Evolutionary conservation across 176 grass and related monocot species (phyloP).

Genomic region (Puccinellia tenuiflora): DNA sequence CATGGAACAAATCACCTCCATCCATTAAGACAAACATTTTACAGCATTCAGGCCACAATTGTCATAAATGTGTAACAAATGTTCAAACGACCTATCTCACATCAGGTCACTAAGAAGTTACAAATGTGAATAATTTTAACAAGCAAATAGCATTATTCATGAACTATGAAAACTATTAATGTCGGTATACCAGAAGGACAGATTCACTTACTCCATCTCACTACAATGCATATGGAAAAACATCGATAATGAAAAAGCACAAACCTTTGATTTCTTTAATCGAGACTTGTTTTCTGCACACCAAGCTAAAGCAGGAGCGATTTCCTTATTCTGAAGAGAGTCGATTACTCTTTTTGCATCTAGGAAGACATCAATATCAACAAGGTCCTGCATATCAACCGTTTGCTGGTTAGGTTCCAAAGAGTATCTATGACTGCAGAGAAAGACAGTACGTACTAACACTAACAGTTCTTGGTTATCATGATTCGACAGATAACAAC

Average conservation of each 20-base stretch:
- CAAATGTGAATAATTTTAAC: background rate
- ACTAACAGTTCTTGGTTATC: background rate
- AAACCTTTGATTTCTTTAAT: slow-evolving; percentile 98
- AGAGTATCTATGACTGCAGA: background rate
- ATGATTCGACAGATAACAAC: background rate
- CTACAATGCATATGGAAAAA: background rate
- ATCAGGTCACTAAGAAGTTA: background rate
- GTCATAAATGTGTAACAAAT: background rate
- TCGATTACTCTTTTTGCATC: slow-evolving; percentile 87
- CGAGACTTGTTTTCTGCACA: slow-evolving; percentile 97
- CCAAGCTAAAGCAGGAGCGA: slow-evolving; percentile 78
- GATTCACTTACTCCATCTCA: slow-evolving; percentile 4
- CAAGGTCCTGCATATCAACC: slow-evolving; percentile 63
- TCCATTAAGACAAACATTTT: background rate
- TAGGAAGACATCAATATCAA: slow-evolving; percentile 83
- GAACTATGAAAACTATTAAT: background rate
- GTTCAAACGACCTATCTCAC: background rate
- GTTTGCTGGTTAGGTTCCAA: slow-evolving; percentile 7
- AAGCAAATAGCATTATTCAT: background rate
- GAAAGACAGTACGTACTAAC: background rate
- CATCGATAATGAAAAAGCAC: background rate
- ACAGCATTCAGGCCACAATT: background rate
- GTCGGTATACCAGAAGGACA: background rate
- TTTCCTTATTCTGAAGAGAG: slow-evolving; percentile 91
- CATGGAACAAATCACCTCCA: background rate